These are phyloP conservation scores for Panicum hallii DNA, from an alignment of 202 grass and related monocot genomes.

Conservation along the genomic window DNA sequence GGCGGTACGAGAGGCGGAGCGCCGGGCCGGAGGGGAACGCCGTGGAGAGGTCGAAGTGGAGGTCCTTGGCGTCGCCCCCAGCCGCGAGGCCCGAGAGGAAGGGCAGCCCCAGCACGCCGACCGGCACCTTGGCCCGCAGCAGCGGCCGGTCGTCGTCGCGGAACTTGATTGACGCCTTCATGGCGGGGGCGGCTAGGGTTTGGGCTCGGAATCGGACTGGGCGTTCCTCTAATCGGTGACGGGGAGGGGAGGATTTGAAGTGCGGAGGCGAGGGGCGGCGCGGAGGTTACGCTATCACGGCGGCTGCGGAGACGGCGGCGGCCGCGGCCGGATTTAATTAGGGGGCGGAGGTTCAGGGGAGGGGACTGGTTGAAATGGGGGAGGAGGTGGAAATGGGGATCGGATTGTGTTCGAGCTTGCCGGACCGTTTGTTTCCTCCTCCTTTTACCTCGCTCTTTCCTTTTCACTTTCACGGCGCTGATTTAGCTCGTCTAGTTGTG, in stretches of 20 bases:
- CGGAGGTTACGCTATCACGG: constrained; percentile 51
- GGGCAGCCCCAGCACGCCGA: constrained; percentile 82
- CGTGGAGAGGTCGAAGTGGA: constrained; percentile 82
- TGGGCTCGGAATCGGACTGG: constrained; percentile 1
- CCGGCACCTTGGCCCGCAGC: constrained; percentile 83
- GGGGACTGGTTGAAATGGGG: constrained; percentile 17
- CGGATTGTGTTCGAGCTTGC: constrained; percentile 30
- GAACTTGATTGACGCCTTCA: constrained; percentile 98
- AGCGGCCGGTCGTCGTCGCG: constrained; percentile 77
- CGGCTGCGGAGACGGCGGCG: constrained; percentile 39
- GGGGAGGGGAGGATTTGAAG: constrained; percentile 41
- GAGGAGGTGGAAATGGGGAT: not conserved
- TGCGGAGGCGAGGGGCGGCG: not conserved
- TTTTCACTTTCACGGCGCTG: not conserved
- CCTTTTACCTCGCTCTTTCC: not conserved
- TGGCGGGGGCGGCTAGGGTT: constrained; percentile 50
- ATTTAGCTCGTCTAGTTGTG: not conserved
- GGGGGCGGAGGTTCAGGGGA: constrained; percentile 21
- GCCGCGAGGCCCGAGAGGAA: constrained; percentile 74
- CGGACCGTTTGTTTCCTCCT: constrained; percentile 40
- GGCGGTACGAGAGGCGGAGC: constrained; percentile 82
- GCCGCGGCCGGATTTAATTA: constrained; percentile 41
- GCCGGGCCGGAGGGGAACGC: constrained; percentile 70
- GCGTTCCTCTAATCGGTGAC: not conserved
- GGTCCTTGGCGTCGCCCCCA: constrained; percentile 63